Evolutionary conservation across 768 basidiomycete species (phyloP).

Genomic region (Suillus brevipes): DNA sequence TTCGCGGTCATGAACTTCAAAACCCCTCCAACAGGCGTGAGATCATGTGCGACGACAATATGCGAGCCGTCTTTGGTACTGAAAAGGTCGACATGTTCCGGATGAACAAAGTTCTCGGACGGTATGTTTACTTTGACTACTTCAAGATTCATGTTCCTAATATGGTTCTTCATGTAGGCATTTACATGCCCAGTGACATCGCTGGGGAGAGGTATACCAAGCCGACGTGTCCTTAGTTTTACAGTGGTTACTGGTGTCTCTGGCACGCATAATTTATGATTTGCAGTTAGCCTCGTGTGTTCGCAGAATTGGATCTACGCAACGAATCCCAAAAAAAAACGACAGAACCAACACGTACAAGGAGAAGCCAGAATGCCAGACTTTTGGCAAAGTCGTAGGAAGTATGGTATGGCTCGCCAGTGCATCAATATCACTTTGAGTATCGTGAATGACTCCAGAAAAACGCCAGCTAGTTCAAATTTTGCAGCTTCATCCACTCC

Average conservation of each 20-base stretch:
- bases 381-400: not conserved
- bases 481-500: conserved; percentile 87
- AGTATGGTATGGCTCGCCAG: conserved; percentile 2
- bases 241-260: not conserved
- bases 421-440: not conserved
- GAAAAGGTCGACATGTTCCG: conserved; percentile 91
- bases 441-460: conserved; percentile 3
- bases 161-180: conserved; percentile 25
- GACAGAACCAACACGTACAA: not conserved
- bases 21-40: conserved; percentile 82
- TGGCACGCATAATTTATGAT: not conserved
- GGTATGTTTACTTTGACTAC: conserved; percentile 43
- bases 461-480: conserved; percentile 51
- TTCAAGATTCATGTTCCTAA: not conserved
- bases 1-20: conserved; percentile 78
- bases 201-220: not conserved
- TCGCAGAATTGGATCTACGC: too few relatives aligned
- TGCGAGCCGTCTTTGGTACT: conserved; percentile 75
- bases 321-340: not conserved
- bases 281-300: not conserved
- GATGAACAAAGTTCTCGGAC: conserved; percentile 89
- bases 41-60: conserved; percentile 76
- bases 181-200: conserved; percentile 30
- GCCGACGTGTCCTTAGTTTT: not conserved
- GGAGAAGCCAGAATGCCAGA: not conserved